phyloP scores from a whole-genome alignment of 192 early-diverging fungal species.

The Tieghemiomyces parasiticus region DNA sequence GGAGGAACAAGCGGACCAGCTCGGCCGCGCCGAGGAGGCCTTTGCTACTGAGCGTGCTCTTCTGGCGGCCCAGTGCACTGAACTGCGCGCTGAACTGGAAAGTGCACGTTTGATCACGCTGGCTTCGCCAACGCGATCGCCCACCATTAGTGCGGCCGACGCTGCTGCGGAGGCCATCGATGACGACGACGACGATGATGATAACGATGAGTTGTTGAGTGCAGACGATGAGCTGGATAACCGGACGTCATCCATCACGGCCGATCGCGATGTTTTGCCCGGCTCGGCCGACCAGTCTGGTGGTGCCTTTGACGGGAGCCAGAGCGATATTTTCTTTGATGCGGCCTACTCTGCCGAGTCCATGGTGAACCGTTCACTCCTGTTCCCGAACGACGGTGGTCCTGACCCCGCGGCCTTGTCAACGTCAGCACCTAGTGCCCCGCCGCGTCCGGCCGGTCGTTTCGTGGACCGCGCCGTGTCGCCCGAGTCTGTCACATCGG shows the following conservation, averaged over 20 bases:
- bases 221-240: not conserved
- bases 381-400: not conserved
- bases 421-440: too few relatives aligned
- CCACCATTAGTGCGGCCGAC: not conserved
- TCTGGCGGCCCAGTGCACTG: not conserved
- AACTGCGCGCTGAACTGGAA: not conserved
- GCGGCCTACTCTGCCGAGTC: not conserved
- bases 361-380: not conserved
- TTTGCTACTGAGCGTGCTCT: not conserved
- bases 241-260: too few relatives aligned
- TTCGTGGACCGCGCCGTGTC: not conserved
- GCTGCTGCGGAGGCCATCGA: not conserved
- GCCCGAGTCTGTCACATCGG: too few relatives aligned
- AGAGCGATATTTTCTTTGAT: constrained; percentile 5
- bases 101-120: too few relatives aligned
- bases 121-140: too few relatives aligned
- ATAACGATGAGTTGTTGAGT: not conserved
- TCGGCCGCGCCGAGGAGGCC: not conserved
- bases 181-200: not conserved
- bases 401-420: too few relatives aligned
- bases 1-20: constrained; percentile 4
- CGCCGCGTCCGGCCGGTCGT: too few relatives aligned
- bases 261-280: not conserved
- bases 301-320: not conserved
- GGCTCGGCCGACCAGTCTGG: not conserved